A percentile compares a stretch with the other conserved stretches of the same genome.
Conservation (phyloP, 108 stramenopile genomes). For the Skeletonema marinoi region DNA sequence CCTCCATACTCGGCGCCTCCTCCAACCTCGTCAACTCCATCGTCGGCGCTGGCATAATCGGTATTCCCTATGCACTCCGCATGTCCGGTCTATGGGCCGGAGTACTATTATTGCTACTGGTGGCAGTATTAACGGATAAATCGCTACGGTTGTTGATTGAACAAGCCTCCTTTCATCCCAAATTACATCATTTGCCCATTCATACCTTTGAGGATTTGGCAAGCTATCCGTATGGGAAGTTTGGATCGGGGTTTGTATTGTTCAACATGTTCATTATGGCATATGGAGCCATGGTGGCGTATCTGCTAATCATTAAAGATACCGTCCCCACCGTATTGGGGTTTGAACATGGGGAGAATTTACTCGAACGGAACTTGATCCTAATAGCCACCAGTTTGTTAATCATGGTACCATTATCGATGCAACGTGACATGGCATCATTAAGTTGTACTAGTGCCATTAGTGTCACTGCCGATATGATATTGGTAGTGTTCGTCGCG, state of each 20-base stretch:
- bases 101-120: constrained; percentile 56
- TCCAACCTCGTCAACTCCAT: constrained; percentile 84
- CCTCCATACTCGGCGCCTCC: constrained; percentile 62
- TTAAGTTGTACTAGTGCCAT: constrained; percentile 65
- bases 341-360: constrained; percentile 50
- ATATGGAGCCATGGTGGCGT: constrained; percentile 90
- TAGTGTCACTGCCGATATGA: constrained; percentile 66
- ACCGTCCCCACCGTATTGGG: constrained; percentile 74
- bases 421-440: constrained; percentile 80
- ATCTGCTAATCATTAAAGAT: constrained; percentile 84
- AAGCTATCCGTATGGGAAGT: constrained; percentile 57
- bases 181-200: constrained; percentile 49
- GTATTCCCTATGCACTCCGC: constrained; percentile 79
- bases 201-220: constrained; percentile 77
- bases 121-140: constrained; percentile 75
- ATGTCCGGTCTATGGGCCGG: constrained; percentile 71
- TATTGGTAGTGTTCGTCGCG: constrained; percentile 72
- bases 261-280: constrained; percentile 77
- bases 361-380: constrained; percentile 57
- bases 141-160: constrained; percentile 74
- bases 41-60: constrained; percentile 89
- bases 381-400: constrained; percentile 53
- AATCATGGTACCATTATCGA: constrained; percentile 70
- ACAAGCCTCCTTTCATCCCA: constrained; percentile 70
- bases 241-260: constrained; percentile 60